Percentiles rank a stretch among this genome's conserved stretches.
Evolutionary conservation across 345 rosid species (phyloP).

Genomic region (Kandelia obovata): DNA sequence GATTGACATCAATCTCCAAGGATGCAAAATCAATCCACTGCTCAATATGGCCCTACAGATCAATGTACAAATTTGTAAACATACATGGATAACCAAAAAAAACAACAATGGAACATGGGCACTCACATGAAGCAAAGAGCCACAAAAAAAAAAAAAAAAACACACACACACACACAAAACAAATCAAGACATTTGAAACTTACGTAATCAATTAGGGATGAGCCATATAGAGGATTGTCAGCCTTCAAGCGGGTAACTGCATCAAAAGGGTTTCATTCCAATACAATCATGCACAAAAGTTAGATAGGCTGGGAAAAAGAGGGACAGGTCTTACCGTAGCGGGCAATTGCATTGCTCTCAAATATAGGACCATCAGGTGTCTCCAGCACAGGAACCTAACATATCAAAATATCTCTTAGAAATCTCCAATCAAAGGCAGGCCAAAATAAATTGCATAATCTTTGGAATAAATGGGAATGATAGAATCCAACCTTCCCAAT

Average conservation of each 20-base stretch:
- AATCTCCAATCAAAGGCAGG: background rate
- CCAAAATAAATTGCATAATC: background rate
- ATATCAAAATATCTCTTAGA: background rate
- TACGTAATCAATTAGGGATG: slow-evolving; percentile 70
- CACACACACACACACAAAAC: background rate
- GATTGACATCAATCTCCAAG: slow-evolving; percentile 69
- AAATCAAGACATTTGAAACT: slow-evolving; percentile 12
- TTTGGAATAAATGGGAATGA: background rate
- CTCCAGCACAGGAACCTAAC: slow-evolving; percentile 88
- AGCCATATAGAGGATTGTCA: slow-evolving; percentile 60
- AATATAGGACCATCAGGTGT: slow-evolving; percentile 85
- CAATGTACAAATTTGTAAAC: slow-evolving; percentile 2
- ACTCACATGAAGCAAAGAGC: no score
- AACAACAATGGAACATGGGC: no score
- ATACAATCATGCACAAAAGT: background rate
- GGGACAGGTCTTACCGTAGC: slow-evolving; percentile 50
- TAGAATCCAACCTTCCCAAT: slow-evolving; percentile 64
- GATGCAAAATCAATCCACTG: slow-evolving; percentile 94
- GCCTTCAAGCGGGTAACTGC: slow-evolving; percentile 70
- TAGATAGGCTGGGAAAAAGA: background rate
- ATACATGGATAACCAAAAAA: background rate
- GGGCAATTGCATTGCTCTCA: slow-evolving; percentile 97
- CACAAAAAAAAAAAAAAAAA: background rate
- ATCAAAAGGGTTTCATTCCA: slow-evolving; percentile 4
- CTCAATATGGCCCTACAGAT: slow-evolving; percentile 67